These are phyloP conservation scores for Blastocladiella britannica DNA, from an alignment of 192 early-diverging fungal species.

Conservation along the genomic window DNA sequence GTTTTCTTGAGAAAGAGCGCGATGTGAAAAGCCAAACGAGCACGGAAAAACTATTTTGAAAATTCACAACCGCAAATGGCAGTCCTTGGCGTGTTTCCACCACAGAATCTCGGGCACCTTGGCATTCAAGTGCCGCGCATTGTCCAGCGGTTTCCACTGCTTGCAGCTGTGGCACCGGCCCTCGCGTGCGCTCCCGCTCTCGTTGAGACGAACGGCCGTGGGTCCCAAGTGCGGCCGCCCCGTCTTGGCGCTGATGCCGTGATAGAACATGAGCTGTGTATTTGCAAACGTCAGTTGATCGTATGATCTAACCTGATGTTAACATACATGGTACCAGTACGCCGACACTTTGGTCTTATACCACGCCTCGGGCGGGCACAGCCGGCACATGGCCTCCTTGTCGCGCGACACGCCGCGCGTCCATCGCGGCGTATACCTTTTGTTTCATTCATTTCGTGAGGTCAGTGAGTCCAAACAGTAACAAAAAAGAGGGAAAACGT, in stretches of 20 bases:
- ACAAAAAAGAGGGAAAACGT: too few species aligned
- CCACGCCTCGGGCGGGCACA: constrained; percentile 16
- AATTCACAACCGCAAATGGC: constrained; percentile 11
- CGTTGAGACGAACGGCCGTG: neutral
- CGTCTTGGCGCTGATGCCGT: constrained; percentile 22
- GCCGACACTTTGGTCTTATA: constrained; percentile 27
- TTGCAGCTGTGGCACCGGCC: constrained; percentile 20
- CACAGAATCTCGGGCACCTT: constrained; percentile 27
- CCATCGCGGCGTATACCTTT: constrained; percentile 28
- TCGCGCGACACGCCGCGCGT: constrained; percentile 19
- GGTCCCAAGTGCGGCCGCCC: constrained; percentile 19
- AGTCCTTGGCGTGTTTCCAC: constrained; percentile 29
- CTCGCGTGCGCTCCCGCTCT: constrained; percentile 6
- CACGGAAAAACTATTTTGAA: too few species aligned
- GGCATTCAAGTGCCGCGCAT: constrained; percentile 12
- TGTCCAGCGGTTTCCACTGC: constrained; percentile 18
- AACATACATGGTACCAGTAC: constrained; percentile 19
- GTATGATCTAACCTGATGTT: too few species aligned
- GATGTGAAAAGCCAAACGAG: too few species aligned
- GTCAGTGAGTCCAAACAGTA: too few species aligned
- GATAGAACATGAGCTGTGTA: constrained; percentile 25
- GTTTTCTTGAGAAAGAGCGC: too few species aligned
- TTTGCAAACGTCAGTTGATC: too few species aligned
- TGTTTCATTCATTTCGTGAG: too few species aligned
- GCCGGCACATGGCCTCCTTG: constrained; percentile 26